Conservation (phyloP, 2,329 filamentous ascomycete genomes). For the Beauveria caledonica region DNA sequence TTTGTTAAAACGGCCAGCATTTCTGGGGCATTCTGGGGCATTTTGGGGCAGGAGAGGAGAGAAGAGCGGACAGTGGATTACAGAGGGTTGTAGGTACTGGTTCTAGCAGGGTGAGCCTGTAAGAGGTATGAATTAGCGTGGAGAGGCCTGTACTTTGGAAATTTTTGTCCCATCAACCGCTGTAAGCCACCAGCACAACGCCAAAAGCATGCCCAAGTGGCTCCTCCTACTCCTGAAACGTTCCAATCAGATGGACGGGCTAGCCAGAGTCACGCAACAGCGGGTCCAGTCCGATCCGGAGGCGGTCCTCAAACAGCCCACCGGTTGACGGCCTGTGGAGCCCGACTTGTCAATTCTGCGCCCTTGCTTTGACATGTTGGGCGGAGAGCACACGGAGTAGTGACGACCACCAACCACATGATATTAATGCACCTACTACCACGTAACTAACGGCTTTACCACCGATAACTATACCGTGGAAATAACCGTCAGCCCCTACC, state of each 20-base stretch:
- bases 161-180: too few relatives aligned
- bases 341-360: constrained; percentile 26
- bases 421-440: background rate
- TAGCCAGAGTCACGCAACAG: constrained; percentile 6
- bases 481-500: too few relatives aligned
- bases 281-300: constrained; percentile 8
- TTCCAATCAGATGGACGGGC: too few relatives aligned
- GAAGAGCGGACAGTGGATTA: background rate
- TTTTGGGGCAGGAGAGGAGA: background rate
- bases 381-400: background rate
- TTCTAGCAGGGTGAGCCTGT: background rate
- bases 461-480: too few relatives aligned
- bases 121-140: background rate
- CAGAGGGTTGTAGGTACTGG: too few relatives aligned
- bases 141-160: background rate
- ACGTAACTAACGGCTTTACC: too few relatives aligned
- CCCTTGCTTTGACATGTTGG: constrained; percentile 29
- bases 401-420: too few relatives aligned
- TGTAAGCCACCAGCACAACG: background rate
- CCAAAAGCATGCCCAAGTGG: too few relatives aligned
- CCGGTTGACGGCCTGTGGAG: constrained; percentile 1
- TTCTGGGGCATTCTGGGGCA: background rate
- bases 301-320: background rate
- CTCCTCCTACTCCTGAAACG: too few relatives aligned
- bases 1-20: constrained; percentile 3